Conservation (phyloP, 495 filamentous ascomycete species). For the Rhypophila decipiens region DNA sequence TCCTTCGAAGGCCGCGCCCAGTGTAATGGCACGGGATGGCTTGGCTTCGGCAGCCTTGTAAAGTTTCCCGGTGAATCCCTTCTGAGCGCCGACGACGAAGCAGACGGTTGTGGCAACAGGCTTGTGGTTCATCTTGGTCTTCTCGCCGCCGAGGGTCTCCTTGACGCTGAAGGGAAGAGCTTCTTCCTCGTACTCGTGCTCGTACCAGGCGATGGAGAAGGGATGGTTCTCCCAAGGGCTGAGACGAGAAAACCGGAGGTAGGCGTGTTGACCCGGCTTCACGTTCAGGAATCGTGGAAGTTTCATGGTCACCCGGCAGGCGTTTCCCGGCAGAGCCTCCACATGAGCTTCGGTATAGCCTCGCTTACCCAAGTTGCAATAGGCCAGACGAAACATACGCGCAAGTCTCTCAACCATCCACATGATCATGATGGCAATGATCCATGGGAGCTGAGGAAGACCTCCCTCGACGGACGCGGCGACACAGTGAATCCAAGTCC, state of each 20-base stretch:
- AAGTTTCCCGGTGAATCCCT: constrained; percentile 79
- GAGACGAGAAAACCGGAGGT: constrained; percentile 72
- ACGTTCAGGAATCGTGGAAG: constrained; percentile 71
- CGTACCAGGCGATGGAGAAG: constrained; percentile 86
- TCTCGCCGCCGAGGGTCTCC: constrained; percentile 24
- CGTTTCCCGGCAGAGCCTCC: constrained; percentile 74
- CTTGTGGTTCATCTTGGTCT: constrained; percentile 13
- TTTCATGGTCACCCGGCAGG: constrained; percentile 72
- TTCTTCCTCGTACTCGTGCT: constrained; percentile 31
- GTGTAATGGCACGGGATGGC: constrained; percentile 15
- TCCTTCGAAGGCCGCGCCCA: constrained; percentile 63
- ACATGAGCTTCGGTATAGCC: constrained; percentile 65
- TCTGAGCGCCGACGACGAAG: constrained; percentile 76
- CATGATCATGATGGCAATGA: constrained; percentile 60
- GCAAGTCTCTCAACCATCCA: constrained; percentile 73
- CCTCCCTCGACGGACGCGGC: constrained; percentile 36
- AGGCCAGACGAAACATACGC: constrained; percentile 62
- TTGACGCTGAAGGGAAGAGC: constrained; percentile 24
- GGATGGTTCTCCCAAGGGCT: constrained; percentile 84
- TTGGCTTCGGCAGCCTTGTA: constrained; percentile 44
- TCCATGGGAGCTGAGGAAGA: constrained; percentile 57
- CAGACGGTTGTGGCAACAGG: constrained; percentile 35
- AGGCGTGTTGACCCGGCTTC: constrained; percentile 80
- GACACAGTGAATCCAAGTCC: constrained; percentile 63
- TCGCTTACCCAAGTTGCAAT: constrained; percentile 57